Evolutionary conservation across 139 green algal species (phyloP).

Genomic region (Chlorella sp.): DNA sequence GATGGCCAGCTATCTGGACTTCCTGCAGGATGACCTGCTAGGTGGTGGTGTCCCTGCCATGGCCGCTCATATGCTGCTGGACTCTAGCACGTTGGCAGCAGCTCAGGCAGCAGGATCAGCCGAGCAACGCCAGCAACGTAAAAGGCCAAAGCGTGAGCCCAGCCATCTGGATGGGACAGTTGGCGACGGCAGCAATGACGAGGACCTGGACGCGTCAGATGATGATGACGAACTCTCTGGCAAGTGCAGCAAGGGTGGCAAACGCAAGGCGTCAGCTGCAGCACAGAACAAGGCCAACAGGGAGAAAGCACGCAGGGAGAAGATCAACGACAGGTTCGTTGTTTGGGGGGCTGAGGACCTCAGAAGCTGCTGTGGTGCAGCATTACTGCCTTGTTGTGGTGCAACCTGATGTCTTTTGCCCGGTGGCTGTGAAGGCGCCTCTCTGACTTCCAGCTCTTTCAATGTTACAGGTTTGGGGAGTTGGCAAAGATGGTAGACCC

Average conservation of each 20-base stretch:
- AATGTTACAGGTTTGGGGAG: conserved; percentile 43
- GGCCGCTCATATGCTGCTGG: too few species aligned
- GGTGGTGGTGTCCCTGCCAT: too few species aligned
- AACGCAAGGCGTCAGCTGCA: too few species aligned
- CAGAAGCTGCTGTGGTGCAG: neutral
- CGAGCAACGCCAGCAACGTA: neutral
- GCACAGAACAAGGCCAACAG: conserved; percentile 59
- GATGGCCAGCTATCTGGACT: too few species aligned
- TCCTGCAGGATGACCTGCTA: too few species aligned
- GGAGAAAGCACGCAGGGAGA: conserved; percentile 64
- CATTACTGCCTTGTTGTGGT: neutral
- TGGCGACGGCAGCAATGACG: too few species aligned
- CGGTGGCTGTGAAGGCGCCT: neutral
- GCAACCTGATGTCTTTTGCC: neutral
- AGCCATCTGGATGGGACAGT: too few species aligned
- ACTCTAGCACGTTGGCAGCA: too few species aligned
- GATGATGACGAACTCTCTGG: too few species aligned
- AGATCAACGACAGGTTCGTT: conserved; percentile 64
- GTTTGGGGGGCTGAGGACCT: neutral
- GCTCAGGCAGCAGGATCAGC: neutral
- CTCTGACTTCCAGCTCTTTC: neutral
- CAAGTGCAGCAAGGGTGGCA: too few species aligned
- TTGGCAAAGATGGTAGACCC: conserved; percentile 51
- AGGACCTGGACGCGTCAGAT: too few species aligned
- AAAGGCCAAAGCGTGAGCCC: conserved; percentile 9